These are phyloP conservation scores for Mycena latifolia DNA, from an alignment of 768 basidiomycete species.

Conservation along the genomic window DNA sequence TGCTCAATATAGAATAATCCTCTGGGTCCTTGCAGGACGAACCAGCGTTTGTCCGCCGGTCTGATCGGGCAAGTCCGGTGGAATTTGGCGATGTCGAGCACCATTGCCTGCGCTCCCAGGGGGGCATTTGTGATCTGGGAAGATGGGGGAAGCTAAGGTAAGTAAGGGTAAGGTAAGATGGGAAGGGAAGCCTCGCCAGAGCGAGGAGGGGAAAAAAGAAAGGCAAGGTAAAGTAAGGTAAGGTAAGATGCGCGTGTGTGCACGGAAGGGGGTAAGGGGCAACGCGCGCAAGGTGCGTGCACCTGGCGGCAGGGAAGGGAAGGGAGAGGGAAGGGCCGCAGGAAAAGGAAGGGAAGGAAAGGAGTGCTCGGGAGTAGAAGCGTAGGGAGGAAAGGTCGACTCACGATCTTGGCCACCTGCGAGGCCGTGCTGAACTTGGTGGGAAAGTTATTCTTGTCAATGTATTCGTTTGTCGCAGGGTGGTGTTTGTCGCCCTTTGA, in stretches of 20 bases:
- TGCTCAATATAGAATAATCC: slow-evolving; percentile 51
- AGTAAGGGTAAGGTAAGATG: too few relatives aligned
- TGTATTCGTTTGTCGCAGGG: slow-evolving; percentile 30
- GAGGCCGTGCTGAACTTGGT: slow-evolving; percentile 32
- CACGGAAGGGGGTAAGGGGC: too few relatives aligned
- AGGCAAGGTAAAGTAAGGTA: too few relatives aligned
- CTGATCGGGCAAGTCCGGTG: slow-evolving; percentile 48
- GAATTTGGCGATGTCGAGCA: slow-evolving; percentile 46
- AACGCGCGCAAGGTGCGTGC: too few relatives aligned
- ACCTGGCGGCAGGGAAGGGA: too few relatives aligned
- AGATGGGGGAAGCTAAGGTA: slow-evolving; percentile 14
- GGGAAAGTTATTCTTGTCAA: slow-evolving; percentile 36
- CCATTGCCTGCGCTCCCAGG: slow-evolving; percentile 7
- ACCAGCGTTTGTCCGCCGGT: slow-evolving; percentile 48
- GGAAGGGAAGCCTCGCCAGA: too few relatives aligned
- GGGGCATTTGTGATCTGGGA: slow-evolving; percentile 26
- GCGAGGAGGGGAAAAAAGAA: too few relatives aligned
- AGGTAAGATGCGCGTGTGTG: too few relatives aligned
- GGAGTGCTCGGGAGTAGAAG: too few relatives aligned
- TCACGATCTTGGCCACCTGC: slow-evolving; percentile 31
- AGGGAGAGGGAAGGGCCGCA: too few relatives aligned
- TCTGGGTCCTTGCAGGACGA: slow-evolving; percentile 42
- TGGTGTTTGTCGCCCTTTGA: slow-evolving; percentile 23
- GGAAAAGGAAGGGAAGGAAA: too few relatives aligned
- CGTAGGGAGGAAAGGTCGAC: not conserved